Percentiles rank a stretch among this genome's conserved stretches.
Conservation (phyloP, 1,139 yeast species). For the Debaryomycetaceae sp. region DNA sequence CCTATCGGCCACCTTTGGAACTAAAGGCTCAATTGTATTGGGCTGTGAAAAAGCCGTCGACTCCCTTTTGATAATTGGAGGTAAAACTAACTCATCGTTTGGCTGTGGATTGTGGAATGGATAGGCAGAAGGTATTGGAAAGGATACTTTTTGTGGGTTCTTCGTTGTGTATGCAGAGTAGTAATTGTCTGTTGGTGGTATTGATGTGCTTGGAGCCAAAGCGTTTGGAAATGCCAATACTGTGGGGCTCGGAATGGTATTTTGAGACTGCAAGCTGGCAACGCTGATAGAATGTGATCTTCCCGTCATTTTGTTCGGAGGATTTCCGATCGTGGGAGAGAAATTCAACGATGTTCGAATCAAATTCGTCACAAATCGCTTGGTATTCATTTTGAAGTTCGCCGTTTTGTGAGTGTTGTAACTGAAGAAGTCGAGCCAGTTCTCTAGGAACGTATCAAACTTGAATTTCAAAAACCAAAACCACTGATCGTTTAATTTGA, state of each 20-base stretch:
- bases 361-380: slow-evolving; percentile 15
- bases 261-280: neutral
- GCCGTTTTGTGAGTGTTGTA: slow-evolving; percentile 11
- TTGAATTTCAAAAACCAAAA: slow-evolving; percentile 24
- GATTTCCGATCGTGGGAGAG: neutral
- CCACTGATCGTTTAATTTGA: slow-evolving; percentile 23
- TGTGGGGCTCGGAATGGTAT: neutral
- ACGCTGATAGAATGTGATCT: slow-evolving; percentile 4
- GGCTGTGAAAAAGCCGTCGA: neutral
- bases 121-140: neutral
- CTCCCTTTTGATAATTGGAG: neutral
- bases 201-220: neutral
- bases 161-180: slow-evolving; percentile 1
- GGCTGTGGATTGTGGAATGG: neutral
- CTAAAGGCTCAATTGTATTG: neutral
- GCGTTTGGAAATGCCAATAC: neutral
- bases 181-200: neutral
- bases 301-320: neutral
- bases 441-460: slow-evolving; percentile 23
- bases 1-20: neutral
- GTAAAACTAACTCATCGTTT: slow-evolving; percentile 1
- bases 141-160: neutral
- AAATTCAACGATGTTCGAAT: slow-evolving; percentile 4
- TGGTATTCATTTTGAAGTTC: slow-evolving; percentile 13
- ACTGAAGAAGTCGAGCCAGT: slow-evolving; percentile 21